Conservation (phyloP, 1,139 yeast species). For the Eremothecium gossypii region DNA sequence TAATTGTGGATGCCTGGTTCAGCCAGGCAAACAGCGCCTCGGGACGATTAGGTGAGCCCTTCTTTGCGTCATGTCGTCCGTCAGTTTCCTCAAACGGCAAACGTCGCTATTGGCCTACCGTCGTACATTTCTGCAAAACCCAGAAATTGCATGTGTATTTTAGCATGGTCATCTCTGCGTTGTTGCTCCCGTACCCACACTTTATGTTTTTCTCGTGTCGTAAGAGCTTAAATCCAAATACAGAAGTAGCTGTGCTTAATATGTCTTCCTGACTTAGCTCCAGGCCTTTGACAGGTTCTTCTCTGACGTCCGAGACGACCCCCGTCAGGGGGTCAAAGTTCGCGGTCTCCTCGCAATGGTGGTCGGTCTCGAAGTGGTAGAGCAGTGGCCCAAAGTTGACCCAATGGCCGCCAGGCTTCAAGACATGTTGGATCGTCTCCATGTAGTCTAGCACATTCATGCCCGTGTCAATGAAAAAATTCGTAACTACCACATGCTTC, state of each 20-base stretch:
- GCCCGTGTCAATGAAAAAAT: constrained; percentile 76
- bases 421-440: constrained; percentile 43
- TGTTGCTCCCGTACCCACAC: constrained; percentile 12
- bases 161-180: constrained; percentile 7
- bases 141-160: constrained; percentile 14
- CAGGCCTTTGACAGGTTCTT: constrained; percentile 13
- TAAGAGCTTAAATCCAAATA: constrained; percentile 8
- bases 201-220: constrained; percentile 7
- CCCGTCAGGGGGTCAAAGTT: constrained; percentile 13
- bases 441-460: constrained; percentile 63
- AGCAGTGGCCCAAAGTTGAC: constrained; percentile 76
- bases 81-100: no score
- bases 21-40: no score
- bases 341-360: constrained; percentile 14
- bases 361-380: constrained; percentile 74
- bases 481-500: constrained; percentile 55
- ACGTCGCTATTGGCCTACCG: no score
- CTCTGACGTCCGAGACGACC: constrained; percentile 3
- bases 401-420: constrained; percentile 59
- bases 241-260: constrained; percentile 7
- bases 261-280: constrained; percentile 14
- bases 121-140: constrained; percentile 8
- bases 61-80: no score
- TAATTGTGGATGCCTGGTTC: no score
- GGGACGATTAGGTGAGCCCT: no score